Evolutionary conservation across 1,139 yeast species (phyloP).

Genomic region (Taphrina sp.): DNA sequence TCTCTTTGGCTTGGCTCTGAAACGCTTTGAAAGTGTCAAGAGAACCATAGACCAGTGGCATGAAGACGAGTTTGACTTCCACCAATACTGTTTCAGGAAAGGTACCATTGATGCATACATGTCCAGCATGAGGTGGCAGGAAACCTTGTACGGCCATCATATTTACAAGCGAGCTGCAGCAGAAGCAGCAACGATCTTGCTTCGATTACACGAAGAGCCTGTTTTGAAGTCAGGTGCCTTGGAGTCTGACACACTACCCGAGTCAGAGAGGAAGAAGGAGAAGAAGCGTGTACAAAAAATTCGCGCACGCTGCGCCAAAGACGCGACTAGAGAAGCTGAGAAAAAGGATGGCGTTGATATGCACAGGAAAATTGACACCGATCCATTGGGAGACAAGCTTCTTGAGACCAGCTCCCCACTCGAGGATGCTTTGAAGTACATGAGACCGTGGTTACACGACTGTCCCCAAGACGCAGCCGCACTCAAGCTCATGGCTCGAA

Average conservation of each 20-base stretch:
- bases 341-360: slow-evolving; percentile 38
- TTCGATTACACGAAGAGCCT: slow-evolving; percentile 47
- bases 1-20: slow-evolving; percentile 65
- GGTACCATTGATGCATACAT: slow-evolving; percentile 87
- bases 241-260: slow-evolving; percentile 37
- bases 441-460: slow-evolving; percentile 45
- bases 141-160: slow-evolving; percentile 64
- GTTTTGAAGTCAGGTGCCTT: slow-evolving; percentile 33
- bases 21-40: slow-evolving; percentile 68
- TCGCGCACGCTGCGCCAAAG: slow-evolving; percentile 41
- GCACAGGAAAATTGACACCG: slow-evolving; percentile 45
- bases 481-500: slow-evolving; percentile 42
- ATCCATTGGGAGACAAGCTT: slow-evolving; percentile 49
- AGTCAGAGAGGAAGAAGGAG: slow-evolving; percentile 45
- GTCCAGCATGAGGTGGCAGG: slow-evolving; percentile 78
- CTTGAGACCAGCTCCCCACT: slow-evolving; percentile 47
- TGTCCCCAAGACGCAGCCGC: slow-evolving; percentile 43
- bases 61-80: slow-evolving; percentile 91
- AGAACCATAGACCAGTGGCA: slow-evolving; percentile 63
- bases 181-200: slow-evolving; percentile 63
- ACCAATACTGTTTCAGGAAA: slow-evolving; percentile 82
- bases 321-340: slow-evolving; percentile 37
- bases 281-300: slow-evolving; percentile 41
- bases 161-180: slow-evolving; percentile 65
- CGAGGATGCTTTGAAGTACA: slow-evolving; percentile 46